Evolutionary conservation across 2,329 filamentous ascomycete genomes (phyloP), one percentile per base, ranked within the genome.

Genomic region (Pseudopithomyces chartarum): DNA sequence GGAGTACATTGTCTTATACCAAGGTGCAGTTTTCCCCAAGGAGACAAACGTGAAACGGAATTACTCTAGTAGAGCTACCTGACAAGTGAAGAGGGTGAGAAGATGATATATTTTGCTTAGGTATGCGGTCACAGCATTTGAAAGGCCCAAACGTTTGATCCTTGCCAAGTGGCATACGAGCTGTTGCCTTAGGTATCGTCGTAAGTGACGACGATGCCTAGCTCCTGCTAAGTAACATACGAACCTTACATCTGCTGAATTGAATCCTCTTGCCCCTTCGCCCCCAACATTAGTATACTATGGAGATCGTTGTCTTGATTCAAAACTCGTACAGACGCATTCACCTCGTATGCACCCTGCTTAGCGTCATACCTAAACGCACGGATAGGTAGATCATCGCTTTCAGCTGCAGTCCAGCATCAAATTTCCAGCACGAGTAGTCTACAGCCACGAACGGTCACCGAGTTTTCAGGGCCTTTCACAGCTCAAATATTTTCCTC

Each of bases 121-220:
- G 8, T 29, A 8, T 29, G 26, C 26, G 26, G 26, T 29, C 5
- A 8, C 26, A 29, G 26, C 26, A 8, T 4, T 29, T 8, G 8
- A 29, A 92, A 81, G 6, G n/a, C n/a, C n/a, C n/a, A 89, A 89
- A 15, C 92, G 82, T 60, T 93, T 92, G 59, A 90, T 90, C 75
- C 91, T 93, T 80, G 92, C 90, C 22, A 88, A 90, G 26, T 8
- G 26, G 26, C 26, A 29, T 29, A 29, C 26, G 19, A 47, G 29
- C 44, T 34, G 44, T 20, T 34, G 44, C 12, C 17, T 32, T 7
- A n/a, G n/a, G n/a, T n/a, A n/a, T 29, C 29, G 4, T 29, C 26
- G 26, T 29, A 8, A 29, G 4, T 8, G 2, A 61, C 61, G 3
- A n/a, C n/a, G n/a, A n/a, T n/a, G n/a, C n/a, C n/a, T n/a, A n/a